Evolutionary conservation across 768 basidiomycete genomes (phyloP).

Genomic region (Rhodotorula kratochvilovae): DNA sequence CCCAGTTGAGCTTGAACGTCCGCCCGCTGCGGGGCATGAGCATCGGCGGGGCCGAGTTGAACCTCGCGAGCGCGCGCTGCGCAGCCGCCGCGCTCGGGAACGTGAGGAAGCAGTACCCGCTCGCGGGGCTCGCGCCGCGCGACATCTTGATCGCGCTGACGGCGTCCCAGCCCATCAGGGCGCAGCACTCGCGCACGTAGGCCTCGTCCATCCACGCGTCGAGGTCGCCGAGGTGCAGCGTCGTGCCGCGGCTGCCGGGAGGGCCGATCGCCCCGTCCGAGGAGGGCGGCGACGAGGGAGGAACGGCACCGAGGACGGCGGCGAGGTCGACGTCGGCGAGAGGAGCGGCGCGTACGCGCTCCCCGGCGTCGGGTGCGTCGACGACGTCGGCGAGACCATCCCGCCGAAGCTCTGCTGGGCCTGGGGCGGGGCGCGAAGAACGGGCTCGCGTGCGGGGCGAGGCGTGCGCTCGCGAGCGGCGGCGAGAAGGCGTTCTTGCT

Average conservation of each 20-base stretch:
- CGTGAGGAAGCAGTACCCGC: conserved; percentile 81
- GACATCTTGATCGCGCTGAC: conserved; percentile 60
- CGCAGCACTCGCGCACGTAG: conserved; percentile 82
- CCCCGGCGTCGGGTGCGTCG: background rate
- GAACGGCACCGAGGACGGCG: background rate
- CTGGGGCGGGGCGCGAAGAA: conserved; percentile 5
- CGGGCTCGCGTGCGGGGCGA: conserved; percentile 4
- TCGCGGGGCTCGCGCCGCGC: conserved; percentile 60
- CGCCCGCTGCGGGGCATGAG: conserved; percentile 79
- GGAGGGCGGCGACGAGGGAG: no score
- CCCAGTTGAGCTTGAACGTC: conserved; percentile 60
- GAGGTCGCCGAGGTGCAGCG: conserved; percentile 62
- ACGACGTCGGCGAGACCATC: background rate
- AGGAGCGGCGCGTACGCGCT: conserved; percentile 6
- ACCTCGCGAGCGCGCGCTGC: conserved; percentile 64
- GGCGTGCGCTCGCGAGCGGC: conserved; percentile 5
- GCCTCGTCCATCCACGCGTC: conserved; percentile 98
- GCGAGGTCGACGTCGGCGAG: conserved; percentile 3
- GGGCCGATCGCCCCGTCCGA: background rate
- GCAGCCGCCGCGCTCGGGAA: conserved; percentile 70
- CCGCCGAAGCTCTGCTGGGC: background rate
- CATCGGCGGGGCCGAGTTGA: conserved; percentile 54
- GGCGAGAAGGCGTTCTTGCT: conserved; percentile 17
- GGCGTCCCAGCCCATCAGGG: conserved; percentile 75
- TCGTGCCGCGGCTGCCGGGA: conserved; percentile 24